Evolutionary conservation across 2,329 filamentous ascomycete genomes (phyloP).

Genomic region (Pestalotiopsis sp.): DNA sequence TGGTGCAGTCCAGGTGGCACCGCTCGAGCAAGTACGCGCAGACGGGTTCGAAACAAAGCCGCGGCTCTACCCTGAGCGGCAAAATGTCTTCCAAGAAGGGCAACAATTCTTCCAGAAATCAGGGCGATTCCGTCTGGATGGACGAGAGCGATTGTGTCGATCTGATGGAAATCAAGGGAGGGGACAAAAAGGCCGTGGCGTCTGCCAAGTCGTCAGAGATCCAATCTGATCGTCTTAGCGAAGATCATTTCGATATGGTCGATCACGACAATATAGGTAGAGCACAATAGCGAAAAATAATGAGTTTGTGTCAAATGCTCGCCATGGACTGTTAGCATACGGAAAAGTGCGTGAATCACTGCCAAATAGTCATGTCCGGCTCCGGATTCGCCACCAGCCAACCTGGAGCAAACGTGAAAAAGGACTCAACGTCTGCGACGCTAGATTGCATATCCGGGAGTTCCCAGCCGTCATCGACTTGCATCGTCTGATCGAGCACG

Average conservation of each 20-base stretch:
- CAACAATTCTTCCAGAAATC: background rate
- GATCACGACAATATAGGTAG: background rate
- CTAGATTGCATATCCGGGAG: background rate
- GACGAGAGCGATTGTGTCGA: background rate
- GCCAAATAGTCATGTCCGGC: background rate
- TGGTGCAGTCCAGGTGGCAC: constrained; percentile 7
- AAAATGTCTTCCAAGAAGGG: background rate
- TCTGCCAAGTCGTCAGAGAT: background rate
- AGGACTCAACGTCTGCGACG: background rate
- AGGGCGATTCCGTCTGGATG: background rate
- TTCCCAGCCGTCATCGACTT: background rate
- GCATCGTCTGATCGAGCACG: background rate
- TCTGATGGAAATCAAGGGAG: background rate
- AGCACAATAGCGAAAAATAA: no score
- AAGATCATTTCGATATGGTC: background rate
- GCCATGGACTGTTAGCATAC: background rate
- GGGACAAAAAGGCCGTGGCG: background rate
- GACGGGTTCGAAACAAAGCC: background rate
- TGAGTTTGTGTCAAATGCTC: background rate
- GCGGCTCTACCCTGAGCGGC: background rate
- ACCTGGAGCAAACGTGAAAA: background rate
- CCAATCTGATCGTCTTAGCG: background rate
- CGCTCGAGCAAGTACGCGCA: background rate
- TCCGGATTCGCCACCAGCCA: background rate
- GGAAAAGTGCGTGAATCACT: background rate